Evolutionary conservation across 495 filamentous ascomycete genomes (phyloP).

Genomic region (Choiromyces venosus): DNA sequence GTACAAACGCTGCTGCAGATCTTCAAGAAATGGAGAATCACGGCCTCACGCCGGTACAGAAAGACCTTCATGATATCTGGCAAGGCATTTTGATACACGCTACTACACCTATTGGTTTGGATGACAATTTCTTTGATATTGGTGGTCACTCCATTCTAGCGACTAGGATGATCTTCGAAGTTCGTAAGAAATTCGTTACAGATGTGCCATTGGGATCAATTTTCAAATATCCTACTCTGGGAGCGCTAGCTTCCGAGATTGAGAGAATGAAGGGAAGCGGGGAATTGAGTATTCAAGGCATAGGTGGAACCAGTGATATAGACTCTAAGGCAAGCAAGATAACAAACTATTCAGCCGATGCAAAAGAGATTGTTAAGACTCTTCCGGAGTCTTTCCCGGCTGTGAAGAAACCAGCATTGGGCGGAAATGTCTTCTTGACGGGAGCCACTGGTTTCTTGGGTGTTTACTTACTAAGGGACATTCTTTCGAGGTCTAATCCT

Average conservation of each 20-base stretch:
- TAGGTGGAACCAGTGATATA: conserved; percentile 29
- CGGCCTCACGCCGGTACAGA: conserved; percentile 32
- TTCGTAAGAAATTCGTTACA: conserved; percentile 56
- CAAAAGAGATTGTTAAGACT: conserved; percentile 51
- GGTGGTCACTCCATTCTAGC: conserved; percentile 85
- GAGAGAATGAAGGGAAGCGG: conserved; percentile 54
- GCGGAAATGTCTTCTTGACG: conserved; percentile 70
- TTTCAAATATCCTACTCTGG: conserved; percentile 69
- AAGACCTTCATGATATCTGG: conserved; percentile 46
- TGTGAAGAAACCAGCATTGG: conserved; percentile 22
- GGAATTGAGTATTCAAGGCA: conserved; percentile 38
- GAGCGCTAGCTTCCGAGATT: conserved; percentile 67
- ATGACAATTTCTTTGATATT: conserved; percentile 76
- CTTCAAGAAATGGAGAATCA: conserved; percentile 55
- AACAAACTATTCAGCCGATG: conserved; percentile 64
- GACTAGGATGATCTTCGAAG: conserved; percentile 70
- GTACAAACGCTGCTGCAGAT: conserved; percentile 26
- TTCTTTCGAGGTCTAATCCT: conserved; percentile 58
- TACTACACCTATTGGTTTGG: conserved; percentile 56
- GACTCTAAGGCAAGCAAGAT: conserved; percentile 42
- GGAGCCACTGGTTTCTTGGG: conserved; percentile 91
- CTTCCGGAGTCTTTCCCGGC: conserved; percentile 49
- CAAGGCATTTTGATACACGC: conserved; percentile 49
- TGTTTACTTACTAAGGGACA: conserved; percentile 68
- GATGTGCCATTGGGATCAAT: conserved; percentile 72